phyloP scores from a whole-genome alignment of 164 flowering plant genomes.

The Magnolia sinica region DNA sequence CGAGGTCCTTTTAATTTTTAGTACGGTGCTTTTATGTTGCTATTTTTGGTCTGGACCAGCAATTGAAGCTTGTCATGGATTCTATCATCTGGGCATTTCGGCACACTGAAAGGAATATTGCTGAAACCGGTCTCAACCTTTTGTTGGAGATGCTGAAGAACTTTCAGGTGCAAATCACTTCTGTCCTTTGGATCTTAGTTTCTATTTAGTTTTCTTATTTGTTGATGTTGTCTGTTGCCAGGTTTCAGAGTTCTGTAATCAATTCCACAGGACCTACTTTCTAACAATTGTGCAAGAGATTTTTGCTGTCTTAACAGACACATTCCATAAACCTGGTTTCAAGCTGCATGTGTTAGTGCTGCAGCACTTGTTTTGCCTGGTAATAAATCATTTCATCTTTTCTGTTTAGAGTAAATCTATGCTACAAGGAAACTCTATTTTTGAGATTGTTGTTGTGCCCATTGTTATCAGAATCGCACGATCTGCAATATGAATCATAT shows the following conservation, averaged over 20 bases:
- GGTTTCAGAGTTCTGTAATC: conserved; percentile 92
- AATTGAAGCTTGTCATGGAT: conserved; percentile 95
- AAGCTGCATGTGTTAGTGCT: conserved; percentile 91
- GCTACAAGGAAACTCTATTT: too few species aligned
- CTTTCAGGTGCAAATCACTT: conserved; percentile 59
- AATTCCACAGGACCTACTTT: conserved; percentile 80
- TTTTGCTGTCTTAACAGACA: conserved; percentile 97
- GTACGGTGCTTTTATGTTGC: not conserved
- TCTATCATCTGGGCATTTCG: conserved; percentile 99
- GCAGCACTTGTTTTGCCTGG: conserved; percentile 92
- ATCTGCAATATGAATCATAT: too few species aligned
- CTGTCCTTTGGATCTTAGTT: not conserved
- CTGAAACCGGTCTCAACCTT: conserved; percentile 95
- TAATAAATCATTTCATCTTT: conserved; percentile 21
- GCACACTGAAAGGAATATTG: conserved; percentile 96
- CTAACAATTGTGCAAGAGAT: conserved; percentile 91
- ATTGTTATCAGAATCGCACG: too few species aligned
- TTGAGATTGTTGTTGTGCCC: too few species aligned
- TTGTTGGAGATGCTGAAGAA: conserved; percentile 92
- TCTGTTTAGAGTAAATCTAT: not conserved
- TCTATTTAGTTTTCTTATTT: not conserved
- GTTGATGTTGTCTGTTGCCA: conserved; percentile 25
- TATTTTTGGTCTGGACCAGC: conserved; percentile 38
- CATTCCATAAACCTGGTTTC: conserved; percentile 99
- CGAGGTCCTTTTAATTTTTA: not conserved